Percentiles rank a stretch among this genome's conserved stretches.
These are phyloP conservation scores for Suaeda aralocaspica DNA, from an alignment of 148 eudicot genomes.

Conservation along the genomic window DNA sequence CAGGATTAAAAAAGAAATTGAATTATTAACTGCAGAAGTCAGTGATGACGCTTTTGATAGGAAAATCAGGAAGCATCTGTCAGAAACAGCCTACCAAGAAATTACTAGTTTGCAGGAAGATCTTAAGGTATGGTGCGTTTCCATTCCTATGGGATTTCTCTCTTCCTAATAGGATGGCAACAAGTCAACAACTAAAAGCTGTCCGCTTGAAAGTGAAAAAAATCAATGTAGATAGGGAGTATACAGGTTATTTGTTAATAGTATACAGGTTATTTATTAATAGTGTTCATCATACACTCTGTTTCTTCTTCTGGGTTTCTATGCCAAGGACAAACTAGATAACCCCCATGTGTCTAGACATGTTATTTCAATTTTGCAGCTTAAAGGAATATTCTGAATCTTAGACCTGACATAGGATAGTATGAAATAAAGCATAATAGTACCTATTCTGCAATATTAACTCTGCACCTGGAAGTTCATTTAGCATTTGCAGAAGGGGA, in stretches of 20 bases:
- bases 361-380: neutral
- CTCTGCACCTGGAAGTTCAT: neutral
- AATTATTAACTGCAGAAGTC: slow-evolving; percentile 54
- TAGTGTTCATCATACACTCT: neutral
- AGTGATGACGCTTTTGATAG: slow-evolving; percentile 87
- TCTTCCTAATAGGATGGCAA: neutral
- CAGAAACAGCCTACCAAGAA: slow-evolving; percentile 71
- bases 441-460: slow-evolving; percentile 3
- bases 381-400: neutral
- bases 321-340: neutral
- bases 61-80: slow-evolving; percentile 56
- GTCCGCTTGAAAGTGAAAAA: too few species aligned
- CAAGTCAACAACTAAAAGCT: neutral
- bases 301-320: neutral
- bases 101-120: slow-evolving; percentile 83
- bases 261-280: neutral
- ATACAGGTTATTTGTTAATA: too few species aligned
- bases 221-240: too few species aligned
- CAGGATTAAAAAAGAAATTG: slow-evolving; percentile 74
- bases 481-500: neutral
- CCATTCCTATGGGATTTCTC: neutral
- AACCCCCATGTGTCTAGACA: neutral
- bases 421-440: neutral
- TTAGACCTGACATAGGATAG: neutral
- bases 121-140: slow-evolving; percentile 48